Conservation (phyloP, 441 rosid genomes). For the Pelargonium hybrid region DNA sequence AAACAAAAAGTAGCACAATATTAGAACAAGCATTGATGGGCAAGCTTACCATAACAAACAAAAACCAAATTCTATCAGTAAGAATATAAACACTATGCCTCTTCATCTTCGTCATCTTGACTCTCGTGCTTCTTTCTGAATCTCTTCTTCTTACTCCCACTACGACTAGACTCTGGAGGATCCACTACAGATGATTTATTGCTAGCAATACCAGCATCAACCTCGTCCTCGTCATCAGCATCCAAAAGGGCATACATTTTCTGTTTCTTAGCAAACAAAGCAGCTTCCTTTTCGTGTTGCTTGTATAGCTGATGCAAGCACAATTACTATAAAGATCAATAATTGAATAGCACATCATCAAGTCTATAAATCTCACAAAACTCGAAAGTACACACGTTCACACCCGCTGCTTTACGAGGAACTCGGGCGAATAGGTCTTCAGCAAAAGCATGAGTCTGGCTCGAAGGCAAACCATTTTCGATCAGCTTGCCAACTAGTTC, state of each 20-base stretch:
- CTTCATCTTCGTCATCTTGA: constrained; percentile 63
- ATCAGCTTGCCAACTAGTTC: constrained; percentile 44
- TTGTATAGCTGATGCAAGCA: constrained; percentile 44
- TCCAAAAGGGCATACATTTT: constrained; percentile 53
- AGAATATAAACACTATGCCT: constrained; percentile 38
- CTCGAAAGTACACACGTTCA: constrained; percentile 48
- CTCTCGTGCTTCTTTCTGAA: constrained; percentile 66
- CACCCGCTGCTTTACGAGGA: constrained; percentile 44
- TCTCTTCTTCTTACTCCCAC: constrained; percentile 45
- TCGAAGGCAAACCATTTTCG: constrained; percentile 51
- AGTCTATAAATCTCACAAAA: background rate
- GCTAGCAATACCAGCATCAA: constrained; percentile 22
- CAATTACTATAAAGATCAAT: background rate
- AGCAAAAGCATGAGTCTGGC: constrained; percentile 54
- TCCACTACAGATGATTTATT: constrained; percentile 24
- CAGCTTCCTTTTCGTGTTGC: constrained; percentile 81
- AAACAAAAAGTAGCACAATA: constrained; percentile 11
- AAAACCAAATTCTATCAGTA: constrained; percentile 13
- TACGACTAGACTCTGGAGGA: constrained; percentile 34
- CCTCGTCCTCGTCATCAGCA: constrained; percentile 49
- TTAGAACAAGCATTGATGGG: constrained; percentile 18
- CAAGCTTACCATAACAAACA: constrained; percentile 22
- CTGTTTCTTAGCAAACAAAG: constrained; percentile 64
- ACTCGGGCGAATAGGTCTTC: constrained; percentile 59
- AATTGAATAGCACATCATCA: background rate